phyloP scores from a whole-genome alignment of 2,329 filamentous ascomycete species.

The Fusarium napiforme region DNA sequence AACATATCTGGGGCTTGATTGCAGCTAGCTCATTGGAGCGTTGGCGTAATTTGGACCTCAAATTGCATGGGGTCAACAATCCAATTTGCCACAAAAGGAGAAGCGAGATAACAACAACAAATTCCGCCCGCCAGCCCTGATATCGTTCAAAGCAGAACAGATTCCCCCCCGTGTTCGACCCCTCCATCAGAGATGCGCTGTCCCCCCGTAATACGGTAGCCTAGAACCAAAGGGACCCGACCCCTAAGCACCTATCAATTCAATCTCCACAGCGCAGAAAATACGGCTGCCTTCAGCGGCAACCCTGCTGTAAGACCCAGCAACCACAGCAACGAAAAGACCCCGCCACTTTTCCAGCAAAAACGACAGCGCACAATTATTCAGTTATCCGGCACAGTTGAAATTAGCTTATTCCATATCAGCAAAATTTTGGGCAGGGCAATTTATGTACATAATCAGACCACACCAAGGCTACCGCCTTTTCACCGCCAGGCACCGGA shows the following conservation, averaged over 20 bases:
- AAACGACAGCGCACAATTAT: slow-evolving; percentile 1
- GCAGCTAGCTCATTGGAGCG: background rate
- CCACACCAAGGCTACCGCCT: slow-evolving; percentile 29
- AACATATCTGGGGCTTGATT: background rate
- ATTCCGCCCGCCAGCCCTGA: background rate
- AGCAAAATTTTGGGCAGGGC: background rate
- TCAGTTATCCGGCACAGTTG: slow-evolving; percentile 23
- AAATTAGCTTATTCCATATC: slow-evolving; percentile 14
- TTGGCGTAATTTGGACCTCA: background rate
- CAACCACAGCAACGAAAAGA: slow-evolving; percentile 17
- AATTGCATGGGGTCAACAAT: slow-evolving; percentile 4
- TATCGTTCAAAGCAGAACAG: background rate
- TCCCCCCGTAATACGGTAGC: background rate
- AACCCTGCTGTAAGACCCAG: slow-evolving; percentile 14
- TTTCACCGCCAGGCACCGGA: slow-evolving; percentile 33
- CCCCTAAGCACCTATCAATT: background rate
- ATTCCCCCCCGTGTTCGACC: background rate
- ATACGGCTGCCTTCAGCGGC: background rate
- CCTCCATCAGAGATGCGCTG: background rate
- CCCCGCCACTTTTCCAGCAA: background rate
- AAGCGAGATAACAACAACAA: slow-evolving; percentile 16
- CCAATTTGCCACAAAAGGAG: slow-evolving; percentile 21
- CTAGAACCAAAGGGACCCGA: background rate
- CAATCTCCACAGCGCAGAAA: background rate
- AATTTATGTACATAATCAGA: slow-evolving; percentile 30